Evolutionary conservation across 371 early-diverging fungal genomes (phyloP), one percentile per base, ranked within the genome.

Genomic region (Mucor racemosus): DNA sequence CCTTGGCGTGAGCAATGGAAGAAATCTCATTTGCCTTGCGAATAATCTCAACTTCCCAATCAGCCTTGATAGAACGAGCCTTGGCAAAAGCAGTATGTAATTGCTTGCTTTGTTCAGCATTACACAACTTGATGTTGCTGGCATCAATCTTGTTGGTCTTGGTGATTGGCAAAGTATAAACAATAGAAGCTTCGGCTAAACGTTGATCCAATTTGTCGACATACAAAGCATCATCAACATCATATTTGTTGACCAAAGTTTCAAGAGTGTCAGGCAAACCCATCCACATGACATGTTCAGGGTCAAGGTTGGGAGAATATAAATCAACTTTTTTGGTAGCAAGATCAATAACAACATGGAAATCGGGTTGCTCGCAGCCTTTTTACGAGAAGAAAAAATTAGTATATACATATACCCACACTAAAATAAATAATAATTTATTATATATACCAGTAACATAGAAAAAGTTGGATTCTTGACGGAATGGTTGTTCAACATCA

Each of bases 381-480:
- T 26, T 26, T 26, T 26, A 26, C 3, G 26, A 26, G 26, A 26
- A 26, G 3, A 26, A 26, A 26, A 26, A 26, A 26, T 26, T 26
- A 26, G 26, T 26, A 26, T 26, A 26, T 1, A 26, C n/a, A n/a
- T n/a, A n/a, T n/a, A n/a, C n/a, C n/a, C n/a, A n/a, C 26, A 26
- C 26, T 26, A 26, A 26, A 26, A 26, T 26, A 26, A 26, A 26
- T n/a, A 26, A 26, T 26, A 3, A 26, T 26, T 0, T 42, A 14
- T n/a, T 5, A 5, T 42, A 15, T 42, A 44, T 77, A 78, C 82
- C 82, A 6, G 91, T 89, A 39, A 90, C 77, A 64, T 91, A 91
- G 68, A 83, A 87, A 60, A 94, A 95, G 86, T 91, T 90, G 69
- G 90, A 88, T 76, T 95, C 94, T 75, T 96, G 96, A 74, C 93